phyloP scores from a whole-genome alignment of 768 basidiomycete genomes.

The Brasilioporus rufonigricans region DNA sequence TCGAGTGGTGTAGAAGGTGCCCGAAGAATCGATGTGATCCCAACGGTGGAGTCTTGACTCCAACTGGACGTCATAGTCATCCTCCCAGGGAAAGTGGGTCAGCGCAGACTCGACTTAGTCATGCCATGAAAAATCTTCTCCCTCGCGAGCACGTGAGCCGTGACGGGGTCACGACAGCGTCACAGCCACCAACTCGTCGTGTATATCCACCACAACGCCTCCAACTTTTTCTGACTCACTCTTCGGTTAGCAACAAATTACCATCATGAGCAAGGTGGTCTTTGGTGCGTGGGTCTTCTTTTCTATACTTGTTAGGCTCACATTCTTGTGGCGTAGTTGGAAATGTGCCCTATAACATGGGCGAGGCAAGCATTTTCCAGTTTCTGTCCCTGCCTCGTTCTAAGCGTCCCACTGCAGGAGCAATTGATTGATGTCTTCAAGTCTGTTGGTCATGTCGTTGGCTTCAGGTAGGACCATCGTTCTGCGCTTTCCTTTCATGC shows the following conservation, averaged over 20 bases:
- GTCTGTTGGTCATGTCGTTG: conserved; percentile 82
- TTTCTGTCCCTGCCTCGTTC: neutral
- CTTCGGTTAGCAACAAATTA: neutral
- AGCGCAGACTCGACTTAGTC: neutral
- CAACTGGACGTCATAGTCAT: neutral
- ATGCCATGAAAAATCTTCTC: neutral
- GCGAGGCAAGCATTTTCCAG: conserved; percentile 46
- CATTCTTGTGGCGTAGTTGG: conserved; percentile 49
- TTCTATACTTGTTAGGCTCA: conserved; percentile 1
- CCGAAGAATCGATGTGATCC: conserved; percentile 1
- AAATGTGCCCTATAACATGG: conserved; percentile 90
- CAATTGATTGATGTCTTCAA: conserved; percentile 87
- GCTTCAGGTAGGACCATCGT: conserved; percentile 62
- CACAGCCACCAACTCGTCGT: neutral
- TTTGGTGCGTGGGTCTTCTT: conserved; percentile 49
- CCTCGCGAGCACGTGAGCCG: neutral
- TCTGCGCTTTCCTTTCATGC: neutral
- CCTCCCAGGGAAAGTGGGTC: neutral
- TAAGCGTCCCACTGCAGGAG: conserved; percentile 47
- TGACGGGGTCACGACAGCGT: conserved; percentile 15
- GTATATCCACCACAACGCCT: too few species aligned
- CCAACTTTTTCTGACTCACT: neutral
- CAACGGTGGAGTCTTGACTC: neutral
- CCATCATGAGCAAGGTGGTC: conserved; percentile 65
- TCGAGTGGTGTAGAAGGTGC: conserved; percentile 2